phyloP scores from a whole-genome alignment of 495 filamentous ascomycete species.

The Penicillium riverlandense region DNA sequence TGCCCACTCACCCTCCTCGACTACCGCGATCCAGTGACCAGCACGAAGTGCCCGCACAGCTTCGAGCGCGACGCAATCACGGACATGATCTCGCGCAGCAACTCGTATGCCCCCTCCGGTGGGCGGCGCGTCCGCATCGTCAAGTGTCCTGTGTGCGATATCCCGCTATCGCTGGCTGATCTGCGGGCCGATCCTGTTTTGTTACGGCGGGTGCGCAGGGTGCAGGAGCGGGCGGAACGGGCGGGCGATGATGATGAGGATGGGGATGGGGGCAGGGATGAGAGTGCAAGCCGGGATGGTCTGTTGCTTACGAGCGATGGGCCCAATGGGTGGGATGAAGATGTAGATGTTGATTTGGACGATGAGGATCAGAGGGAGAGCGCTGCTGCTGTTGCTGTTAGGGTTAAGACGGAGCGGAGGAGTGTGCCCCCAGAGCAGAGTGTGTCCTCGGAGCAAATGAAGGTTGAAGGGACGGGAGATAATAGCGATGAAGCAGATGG shows the following conservation, averaged over 20 bases:
- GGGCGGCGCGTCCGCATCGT: slow-evolving; percentile 19
- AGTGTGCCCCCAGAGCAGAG: background rate
- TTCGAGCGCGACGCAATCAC: slow-evolving; percentile 72
- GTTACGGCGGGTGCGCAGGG: slow-evolving; percentile 32
- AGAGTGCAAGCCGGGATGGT: background rate
- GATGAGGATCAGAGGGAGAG: background rate
- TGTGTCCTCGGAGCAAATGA: too few species aligned
- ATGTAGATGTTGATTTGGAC: slow-evolving; percentile 13
- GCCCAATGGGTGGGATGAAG: slow-evolving; percentile 1
- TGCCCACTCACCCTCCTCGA: slow-evolving; percentile 73
- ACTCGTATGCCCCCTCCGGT: slow-evolving; percentile 12
- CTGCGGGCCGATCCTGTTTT: slow-evolving; percentile 37
- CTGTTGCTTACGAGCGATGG: slow-evolving; percentile 17
- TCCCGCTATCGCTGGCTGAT: slow-evolving; percentile 30
- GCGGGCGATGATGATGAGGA: slow-evolving; percentile 33
- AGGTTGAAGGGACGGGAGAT: background rate
- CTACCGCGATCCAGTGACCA: slow-evolving; percentile 70
- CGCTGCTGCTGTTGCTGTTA: background rate
- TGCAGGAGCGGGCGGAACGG: slow-evolving; percentile 20
- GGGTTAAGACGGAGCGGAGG: slow-evolving; percentile 9
- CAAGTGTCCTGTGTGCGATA: slow-evolving; percentile 45
- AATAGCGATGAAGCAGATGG: slow-evolving; percentile 1
- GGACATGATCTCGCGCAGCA: slow-evolving; percentile 47
- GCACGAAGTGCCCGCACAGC: slow-evolving; percentile 69
- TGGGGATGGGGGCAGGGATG: slow-evolving; percentile 10